Base-by-base conservation (phyloP, 495 filamentous ascomycete species). In the Aspergillus hancockii region DNA sequence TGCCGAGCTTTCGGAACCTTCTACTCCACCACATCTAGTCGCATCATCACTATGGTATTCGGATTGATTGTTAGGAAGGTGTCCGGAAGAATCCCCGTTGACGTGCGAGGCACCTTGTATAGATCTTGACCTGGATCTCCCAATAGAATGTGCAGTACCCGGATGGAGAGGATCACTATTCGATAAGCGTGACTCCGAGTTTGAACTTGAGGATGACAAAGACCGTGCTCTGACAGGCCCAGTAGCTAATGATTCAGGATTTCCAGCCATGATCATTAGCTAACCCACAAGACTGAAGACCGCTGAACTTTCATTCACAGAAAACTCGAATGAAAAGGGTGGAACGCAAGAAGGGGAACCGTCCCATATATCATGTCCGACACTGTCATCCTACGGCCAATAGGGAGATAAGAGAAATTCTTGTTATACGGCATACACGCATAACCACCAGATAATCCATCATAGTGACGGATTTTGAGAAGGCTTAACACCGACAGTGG, bases 191-290 rank as follows among this genome's bases (percentile, higher is more conserved):
- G 55, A 53, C 3, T 56, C 59, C 2, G 63, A 55, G 43, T 63
- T 56, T 9, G 62, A 57, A 51, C 49, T 63, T 21, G 59, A 64
- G 10, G 46, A 23, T 18, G 63, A 64, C 5, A 40, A 47, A 45
- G 65, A 62, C 12, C 54, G 49, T 36, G 62, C 46, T 28, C 46
- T 60, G 40, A 45, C 84, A 88, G 55, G 93, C 72, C 89, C 90
- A 93, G 64, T n/a, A 18, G 31, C 23, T 18, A 21, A 40, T 47
- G 52, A 7, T 47, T 55, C 40, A 23, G 13, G 43, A 58, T 58
- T 23, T 31, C 45, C 23, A 32, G 22, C 31, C 52, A 54, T 54
- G 12, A 14, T 23, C 19, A 28, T 8, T 52, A 14, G 30, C 12
- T 12, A 12, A 8, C n/a, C 16, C 25, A 51, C 7, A 7, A 16